phyloP scores from a whole-genome alignment of 441 rosid genomes.

The Syzygium malaccense region DNA sequence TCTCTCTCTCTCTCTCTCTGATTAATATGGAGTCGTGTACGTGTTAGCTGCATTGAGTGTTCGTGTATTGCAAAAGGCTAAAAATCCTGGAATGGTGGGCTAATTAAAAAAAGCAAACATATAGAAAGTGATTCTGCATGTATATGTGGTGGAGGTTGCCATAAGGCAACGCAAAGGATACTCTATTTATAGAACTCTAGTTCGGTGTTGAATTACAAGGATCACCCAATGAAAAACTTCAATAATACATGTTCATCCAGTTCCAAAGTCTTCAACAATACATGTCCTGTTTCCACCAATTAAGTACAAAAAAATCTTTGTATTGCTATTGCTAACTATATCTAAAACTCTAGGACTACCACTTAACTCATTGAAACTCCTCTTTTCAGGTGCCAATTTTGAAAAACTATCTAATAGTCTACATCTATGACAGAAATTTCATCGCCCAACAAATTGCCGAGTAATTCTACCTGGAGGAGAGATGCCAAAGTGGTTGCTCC shows the following conservation, averaged over 20 bases:
- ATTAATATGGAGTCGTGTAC: neutral
- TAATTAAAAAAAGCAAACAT: neutral
- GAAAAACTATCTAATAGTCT: neutral
- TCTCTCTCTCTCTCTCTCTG: neutral
- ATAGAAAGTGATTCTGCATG: neutral
- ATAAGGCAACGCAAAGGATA: neutral
- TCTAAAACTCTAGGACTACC: neutral
- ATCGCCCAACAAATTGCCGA: rapidly evolving
- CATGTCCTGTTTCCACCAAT: neutral
- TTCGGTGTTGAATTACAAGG: neutral
- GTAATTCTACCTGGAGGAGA: neutral
- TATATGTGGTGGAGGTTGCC: neutral
- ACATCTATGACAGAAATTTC: neutral
- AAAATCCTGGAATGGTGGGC: neutral
- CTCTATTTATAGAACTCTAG: neutral
- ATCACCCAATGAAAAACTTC: neutral
- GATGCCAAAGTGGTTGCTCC: neutral
- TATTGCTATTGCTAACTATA: neutral
- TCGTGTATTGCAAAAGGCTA: neutral
- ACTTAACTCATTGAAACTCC: neutral
- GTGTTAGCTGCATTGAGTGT: neutral
- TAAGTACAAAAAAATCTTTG: neutral
- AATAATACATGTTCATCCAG: neutral
- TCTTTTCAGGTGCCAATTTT: neutral
- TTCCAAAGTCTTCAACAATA: neutral